Evolutionary conservation across 371 early-diverging fungal species (phyloP), one percentile per base, ranked within the genome.

Genomic region (Rhizopus microsporus): DNA sequence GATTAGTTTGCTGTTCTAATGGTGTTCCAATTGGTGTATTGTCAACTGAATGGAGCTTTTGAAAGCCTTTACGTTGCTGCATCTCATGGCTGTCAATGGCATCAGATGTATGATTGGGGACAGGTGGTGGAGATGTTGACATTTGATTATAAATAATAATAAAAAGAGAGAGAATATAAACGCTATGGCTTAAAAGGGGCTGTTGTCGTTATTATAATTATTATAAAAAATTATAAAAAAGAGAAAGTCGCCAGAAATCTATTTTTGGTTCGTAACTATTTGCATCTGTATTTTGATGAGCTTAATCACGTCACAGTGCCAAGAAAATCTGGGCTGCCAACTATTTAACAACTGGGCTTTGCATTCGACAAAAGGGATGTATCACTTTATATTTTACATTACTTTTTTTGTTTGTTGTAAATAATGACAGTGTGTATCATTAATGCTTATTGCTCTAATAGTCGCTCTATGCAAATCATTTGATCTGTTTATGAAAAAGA

Each of bases 41-140:
- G 0, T 44, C 56, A 38, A 4, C 37, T 7, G 56, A 55, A 10
- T 55, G 1, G 15, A 61, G 23, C 38, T 55, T 61, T 51, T 61
- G 62, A 33, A 56, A 61, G 1, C 62, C 62, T 7, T 31, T 30
- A 10, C 51, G 51, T 16, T 39, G 49, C 4, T 54, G 56, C 38
- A 56, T 29, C 7, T 61, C 56, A 45, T 51, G 47, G 4, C 44
- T 35, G 7, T 61, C 51, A 4, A 46, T 9, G 17, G 29, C 46
- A 46, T 23, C 29, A 9, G 46, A 30, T 47, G 46, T n/a, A 12
- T 59, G 59, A 16, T 44, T 16, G 10, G 59, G 59, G 38, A 46
- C 16, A 32, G 45, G 52, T 37, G 59, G 51, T 38, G 59, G 48
- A 31, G 59, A 38, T 29, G 13, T 31, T 32, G 43, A 51, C 42